Conservation (phyloP, 202 grass and related monocot genomes). For the Brachypodium distachyon region DNA sequence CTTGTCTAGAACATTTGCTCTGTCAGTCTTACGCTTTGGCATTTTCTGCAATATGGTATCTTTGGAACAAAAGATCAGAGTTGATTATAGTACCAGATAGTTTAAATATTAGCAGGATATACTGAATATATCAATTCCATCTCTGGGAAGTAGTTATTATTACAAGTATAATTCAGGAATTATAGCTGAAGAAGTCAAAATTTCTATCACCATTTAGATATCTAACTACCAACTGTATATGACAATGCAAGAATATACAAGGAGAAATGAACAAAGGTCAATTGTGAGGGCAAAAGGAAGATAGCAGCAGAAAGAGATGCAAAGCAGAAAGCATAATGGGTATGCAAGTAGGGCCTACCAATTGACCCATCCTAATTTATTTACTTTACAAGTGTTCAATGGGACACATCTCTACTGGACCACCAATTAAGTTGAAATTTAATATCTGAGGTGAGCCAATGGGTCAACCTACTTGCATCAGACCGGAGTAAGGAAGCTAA, state of each 20-base stretch:
- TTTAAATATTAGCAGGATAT: background rate
- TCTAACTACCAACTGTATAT: background rate
- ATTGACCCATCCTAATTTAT: background rate
- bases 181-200: background rate
- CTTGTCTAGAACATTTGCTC: slow-evolving; percentile 92
- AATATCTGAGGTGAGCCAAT: background rate
- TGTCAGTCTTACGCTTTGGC: slow-evolving; percentile 86
- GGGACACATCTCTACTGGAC: background rate
- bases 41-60: slow-evolving; percentile 99
- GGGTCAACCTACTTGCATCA: too few relatives aligned
- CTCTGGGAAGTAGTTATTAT: background rate
- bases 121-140: background rate
- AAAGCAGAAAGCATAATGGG: background rate
- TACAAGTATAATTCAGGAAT: background rate
- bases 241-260: background rate
- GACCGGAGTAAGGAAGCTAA: too few relatives aligned
- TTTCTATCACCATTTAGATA: background rate
- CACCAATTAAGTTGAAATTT: background rate
- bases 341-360: background rate
- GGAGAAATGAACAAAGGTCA: background rate
- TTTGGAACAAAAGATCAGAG: slow-evolving; percentile 76
- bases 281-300: background rate
- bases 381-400: background rate
- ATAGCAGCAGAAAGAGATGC: background rate
- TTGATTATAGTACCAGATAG: background rate